Evolutionary conservation across 2,329 filamentous ascomycete species (phyloP).

Genomic region (Chrysoporthe cubensis): DNA sequence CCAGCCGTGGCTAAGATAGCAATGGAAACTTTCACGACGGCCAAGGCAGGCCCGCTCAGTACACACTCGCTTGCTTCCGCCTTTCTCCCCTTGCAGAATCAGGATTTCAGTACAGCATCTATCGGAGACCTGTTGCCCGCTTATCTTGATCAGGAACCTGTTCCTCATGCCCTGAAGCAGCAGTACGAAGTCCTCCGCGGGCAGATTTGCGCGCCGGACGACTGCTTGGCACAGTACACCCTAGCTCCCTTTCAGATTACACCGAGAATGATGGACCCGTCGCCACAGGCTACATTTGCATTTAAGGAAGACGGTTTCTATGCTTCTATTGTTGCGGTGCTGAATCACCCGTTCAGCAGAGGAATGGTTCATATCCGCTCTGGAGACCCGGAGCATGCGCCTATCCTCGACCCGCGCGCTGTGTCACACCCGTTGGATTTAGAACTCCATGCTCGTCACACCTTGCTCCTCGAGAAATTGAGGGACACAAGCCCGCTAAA

Average conservation of each 20-base stretch:
- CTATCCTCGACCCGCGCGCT: constrained; percentile 57
- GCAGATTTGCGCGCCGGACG: constrained; percentile 15
- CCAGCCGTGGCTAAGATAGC: constrained; percentile 24
- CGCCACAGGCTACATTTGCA: constrained; percentile 5
- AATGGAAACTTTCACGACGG: constrained; percentile 35
- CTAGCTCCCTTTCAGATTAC: constrained; percentile 23
- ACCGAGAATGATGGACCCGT: constrained; percentile 1
- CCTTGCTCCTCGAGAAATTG: constrained; percentile 46
- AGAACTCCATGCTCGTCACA: constrained; percentile 47
- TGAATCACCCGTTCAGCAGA: constrained; percentile 60
- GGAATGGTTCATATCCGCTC: constrained; percentile 58
- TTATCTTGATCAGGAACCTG: background rate
- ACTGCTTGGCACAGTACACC: constrained; percentile 17
- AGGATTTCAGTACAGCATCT: background rate
- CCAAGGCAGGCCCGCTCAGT: constrained; percentile 34
- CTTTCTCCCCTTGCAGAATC: constrained; percentile 20
- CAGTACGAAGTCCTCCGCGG: constrained; percentile 18
- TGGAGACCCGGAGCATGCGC: constrained; percentile 43
- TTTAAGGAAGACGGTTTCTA: constrained; percentile 36
- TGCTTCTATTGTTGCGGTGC: constrained; percentile 56
- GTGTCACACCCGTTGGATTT: constrained; percentile 53
- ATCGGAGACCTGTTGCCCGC: background rate
- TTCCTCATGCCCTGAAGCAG: background rate
- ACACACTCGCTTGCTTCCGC: constrained; percentile 36
- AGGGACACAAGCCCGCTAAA: constrained; percentile 43